Evolutionary conservation across 1,284 basidiomycete species (phyloP).

Genomic region (Malassezia globosa): DNA sequence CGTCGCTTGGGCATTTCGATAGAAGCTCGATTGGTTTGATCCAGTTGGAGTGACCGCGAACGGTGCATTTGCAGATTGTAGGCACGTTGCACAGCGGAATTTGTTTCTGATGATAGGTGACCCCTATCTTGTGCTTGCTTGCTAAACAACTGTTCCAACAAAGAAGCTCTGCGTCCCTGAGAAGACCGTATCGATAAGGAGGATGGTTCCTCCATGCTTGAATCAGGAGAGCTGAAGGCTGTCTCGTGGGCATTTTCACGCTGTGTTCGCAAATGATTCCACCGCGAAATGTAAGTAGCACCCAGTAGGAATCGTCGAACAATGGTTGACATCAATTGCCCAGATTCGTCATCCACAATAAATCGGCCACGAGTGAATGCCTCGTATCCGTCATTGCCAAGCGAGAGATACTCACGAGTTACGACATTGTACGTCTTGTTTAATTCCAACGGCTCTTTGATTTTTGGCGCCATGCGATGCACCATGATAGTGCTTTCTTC

Average conservation of each 20-base stretch:
- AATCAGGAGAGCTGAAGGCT: conserved; percentile 4
- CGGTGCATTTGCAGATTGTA: conserved; percentile 1
- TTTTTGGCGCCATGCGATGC: conserved; percentile 19
- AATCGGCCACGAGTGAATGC: conserved; percentile 60
- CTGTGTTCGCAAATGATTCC: conserved; percentile 22
- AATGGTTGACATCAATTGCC: conserved; percentile 66
- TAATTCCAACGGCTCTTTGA: conserved; percentile 22
- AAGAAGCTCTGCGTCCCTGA: conserved; percentile 14
- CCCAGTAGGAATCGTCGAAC: conserved; percentile 77
- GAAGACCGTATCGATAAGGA: neutral
- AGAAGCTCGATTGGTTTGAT: neutral
- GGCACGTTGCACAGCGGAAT: conserved; percentile 8
- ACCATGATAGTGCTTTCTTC: conserved; percentile 37
- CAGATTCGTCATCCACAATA: conserved; percentile 73
- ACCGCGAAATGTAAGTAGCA: conserved; percentile 29
- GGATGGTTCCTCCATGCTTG: conserved; percentile 7
- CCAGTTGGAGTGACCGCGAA: neutral
- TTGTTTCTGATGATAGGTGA: neutral
- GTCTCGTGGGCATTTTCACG: neutral
- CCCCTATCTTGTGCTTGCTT: conserved; percentile 7
- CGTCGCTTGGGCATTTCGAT: neutral
- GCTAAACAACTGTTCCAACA: conserved; percentile 17
- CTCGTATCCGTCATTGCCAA: conserved; percentile 63
- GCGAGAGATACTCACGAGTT: conserved; percentile 63
- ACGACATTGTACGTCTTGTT: conserved; percentile 58